Evolutionary conservation across 2,329 filamentous ascomycete species (phyloP), one percentile per base, ranked within the genome.

Genomic region (Daldinia sp.): DNA sequence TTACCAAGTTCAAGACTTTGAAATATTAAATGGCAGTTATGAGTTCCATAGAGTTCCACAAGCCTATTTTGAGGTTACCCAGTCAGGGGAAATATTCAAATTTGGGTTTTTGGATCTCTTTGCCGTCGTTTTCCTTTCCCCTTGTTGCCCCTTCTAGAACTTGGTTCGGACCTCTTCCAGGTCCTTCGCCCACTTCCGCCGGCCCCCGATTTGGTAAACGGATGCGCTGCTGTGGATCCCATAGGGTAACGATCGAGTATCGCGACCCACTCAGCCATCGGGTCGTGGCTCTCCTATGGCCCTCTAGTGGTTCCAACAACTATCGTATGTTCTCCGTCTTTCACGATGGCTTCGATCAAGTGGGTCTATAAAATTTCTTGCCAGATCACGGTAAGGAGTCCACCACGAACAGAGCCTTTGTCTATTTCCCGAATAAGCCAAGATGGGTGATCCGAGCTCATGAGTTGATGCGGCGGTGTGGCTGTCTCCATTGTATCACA

Each of bases 181-280:
- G 27, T 57, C 41, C 15, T 64, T 64, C 58, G 58, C 41, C 56
- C 13, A 54, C 37, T 57, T 53, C 54, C 52, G 49, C 50, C 50
- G 25, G 48, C 21, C 41, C 61, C 52, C 64, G 58, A 66, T 59
- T 55, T 53, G 55, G 64, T 45, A 64, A 54, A 63, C 64, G 56
- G 55, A 66, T 37, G 58, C 47, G 57, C 52, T 45, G 49, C 19
- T 48, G 71, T 73, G 72, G 72, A 73, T 73, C 61, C 64, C 57
- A 73, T 73, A 69, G 63, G 68, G 72, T 73, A 73, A 73, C 67
- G 56, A 70, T 72, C 64, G 58, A 65, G 70, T 73, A 73, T 73
- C 61, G 41, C 41, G 50, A 34, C 48, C 69, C 66, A 41, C 56
- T n/a, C 50, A 60, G 27, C 57, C 27, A 51, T 57, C 45, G 45